Evolutionary conservation across 768 basidiomycete genomes (phyloP), one percentile per base, ranked within the genome.

Genomic region (Rhizopogon vesiculosus): DNA sequence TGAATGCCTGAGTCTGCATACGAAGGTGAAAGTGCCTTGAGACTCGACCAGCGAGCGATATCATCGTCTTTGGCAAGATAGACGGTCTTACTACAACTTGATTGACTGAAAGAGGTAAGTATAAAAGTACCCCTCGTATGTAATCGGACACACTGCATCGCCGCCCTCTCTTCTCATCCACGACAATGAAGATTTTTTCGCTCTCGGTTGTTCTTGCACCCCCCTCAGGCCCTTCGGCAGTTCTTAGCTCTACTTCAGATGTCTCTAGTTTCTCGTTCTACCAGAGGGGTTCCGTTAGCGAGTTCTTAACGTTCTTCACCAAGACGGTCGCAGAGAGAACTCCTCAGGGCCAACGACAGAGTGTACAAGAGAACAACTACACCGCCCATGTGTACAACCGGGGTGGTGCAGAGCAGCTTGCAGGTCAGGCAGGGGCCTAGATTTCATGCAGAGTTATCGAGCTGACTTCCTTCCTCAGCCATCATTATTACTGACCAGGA

Each of bases 401-500:
- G 18, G 90, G 92, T 51, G 88, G 90, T n/a, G 77, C 87, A 5
- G 91, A 92, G 68, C 83, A 86, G 69, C 76, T 95, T 38, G 88
- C 89, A 62, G 94, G 93, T 92, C 56, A 54, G 83, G 72, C 18
- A 38, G 33, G 44, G 38, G 7, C 29, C 25, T 18, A 4, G 29
- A 28, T 55, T 53, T 33, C 19, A 43, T 41, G 9, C 9, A 13
- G 18, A 49, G 22, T 38, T 48, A 28, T 22, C 56, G 41, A 25
- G 16, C 56, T 45, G 40, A 51, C 49, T 58, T 41, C 49, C 52
- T 62, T 51, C 33, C 54, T 25, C 65, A 95, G 94, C 83, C 56
- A 90, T 98, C 54, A 85, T 98, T 62, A 89, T 98, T 63, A 89
- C 94, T 18, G 95, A 98, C 74, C 80, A 90, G 46, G 97, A 98